These are phyloP conservation scores for Leishmania major DNA, from an alignment of 208 protist genomes.

Conservation along the genomic window DNA sequence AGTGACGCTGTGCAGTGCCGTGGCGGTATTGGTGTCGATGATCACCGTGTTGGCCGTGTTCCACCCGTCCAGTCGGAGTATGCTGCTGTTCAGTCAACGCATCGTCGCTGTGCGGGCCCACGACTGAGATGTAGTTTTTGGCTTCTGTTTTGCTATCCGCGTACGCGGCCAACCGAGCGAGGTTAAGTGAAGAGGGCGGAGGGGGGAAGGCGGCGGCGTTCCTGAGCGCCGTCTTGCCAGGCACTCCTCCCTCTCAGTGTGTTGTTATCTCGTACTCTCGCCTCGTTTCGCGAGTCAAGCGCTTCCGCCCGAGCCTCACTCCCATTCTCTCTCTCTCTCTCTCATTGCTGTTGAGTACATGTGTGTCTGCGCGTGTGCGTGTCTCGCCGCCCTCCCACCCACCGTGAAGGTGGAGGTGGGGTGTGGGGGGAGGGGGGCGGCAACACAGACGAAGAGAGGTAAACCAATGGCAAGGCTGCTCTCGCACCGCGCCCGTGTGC, in stretches of 20 bases:
- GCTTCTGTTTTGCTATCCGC: background rate
- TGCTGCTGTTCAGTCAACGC: constrained; percentile 47
- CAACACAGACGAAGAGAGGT: no score
- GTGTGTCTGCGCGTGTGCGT: background rate
- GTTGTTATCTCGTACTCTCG: background rate
- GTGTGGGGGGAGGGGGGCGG: no score
- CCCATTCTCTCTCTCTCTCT: background rate
- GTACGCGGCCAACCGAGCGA: background rate
- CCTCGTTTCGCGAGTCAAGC: background rate
- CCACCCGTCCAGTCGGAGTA: constrained; percentile 27
- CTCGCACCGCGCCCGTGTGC: background rate
- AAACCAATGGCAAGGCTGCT: background rate
- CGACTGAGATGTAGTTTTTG: constrained; percentile 22
- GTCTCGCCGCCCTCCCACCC: background rate
- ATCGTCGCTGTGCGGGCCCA: constrained; percentile 42
- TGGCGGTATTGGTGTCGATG: constrained; percentile 41
- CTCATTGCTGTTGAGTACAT: background rate
- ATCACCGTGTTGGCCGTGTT: constrained; percentile 46
- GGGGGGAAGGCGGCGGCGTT: background rate
- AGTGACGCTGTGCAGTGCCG: constrained; percentile 49
- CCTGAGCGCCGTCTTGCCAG: background rate
- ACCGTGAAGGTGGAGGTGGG: background rate
- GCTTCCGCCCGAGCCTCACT: background rate
- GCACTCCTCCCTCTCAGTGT: background rate
- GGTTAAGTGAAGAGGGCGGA: background rate